Evolutionary conservation across 2,329 filamentous ascomycete genomes (phyloP).

Genomic region (Fusarium brachygibbosum): DNA sequence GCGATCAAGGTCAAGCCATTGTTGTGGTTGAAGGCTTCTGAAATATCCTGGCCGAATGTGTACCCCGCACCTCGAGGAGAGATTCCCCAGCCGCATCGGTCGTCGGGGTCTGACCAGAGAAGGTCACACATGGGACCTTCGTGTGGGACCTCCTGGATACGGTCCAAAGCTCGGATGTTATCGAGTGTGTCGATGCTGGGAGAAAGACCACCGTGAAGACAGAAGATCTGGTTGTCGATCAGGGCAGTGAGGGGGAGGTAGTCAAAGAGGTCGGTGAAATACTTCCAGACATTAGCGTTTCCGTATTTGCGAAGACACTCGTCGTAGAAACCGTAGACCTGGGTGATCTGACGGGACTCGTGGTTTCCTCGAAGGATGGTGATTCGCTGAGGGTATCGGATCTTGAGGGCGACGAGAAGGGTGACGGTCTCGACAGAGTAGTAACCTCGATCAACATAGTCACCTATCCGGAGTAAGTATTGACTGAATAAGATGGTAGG

Average conservation of each 20-base stretch:
- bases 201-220: conserved; percentile 94
- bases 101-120: conserved; percentile 97
- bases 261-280: conserved; percentile 98
- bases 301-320: conserved; percentile 99
- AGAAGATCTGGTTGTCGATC: conserved; percentile 99
- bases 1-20: conserved; percentile 97
- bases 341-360: conserved; percentile 98
- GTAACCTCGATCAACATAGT: conserved; percentile 98
- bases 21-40: conserved; percentile 99
- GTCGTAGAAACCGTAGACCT: conserved; percentile 99
- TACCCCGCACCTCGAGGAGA: conserved; percentile 94
- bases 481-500: not conserved
- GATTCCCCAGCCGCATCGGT: conserved; percentile 96
- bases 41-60: conserved; percentile 97
- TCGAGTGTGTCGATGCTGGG: conserved; percentile 97
- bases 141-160: conserved; percentile 98
- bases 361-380: conserved; percentile 99
- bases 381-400: conserved; percentile 97
- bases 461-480: conserved; percentile 68
- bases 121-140: conserved; percentile 99
- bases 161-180: conserved; percentile 94
- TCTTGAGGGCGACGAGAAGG: conserved; percentile 95
- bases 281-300: conserved; percentile 99
- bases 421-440: conserved; percentile 99
- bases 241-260: conserved; percentile 96